phyloP scores from a whole-genome alignment of 2,329 filamentous ascomycete species.

The Pyrenochaeta sp. region DNA sequence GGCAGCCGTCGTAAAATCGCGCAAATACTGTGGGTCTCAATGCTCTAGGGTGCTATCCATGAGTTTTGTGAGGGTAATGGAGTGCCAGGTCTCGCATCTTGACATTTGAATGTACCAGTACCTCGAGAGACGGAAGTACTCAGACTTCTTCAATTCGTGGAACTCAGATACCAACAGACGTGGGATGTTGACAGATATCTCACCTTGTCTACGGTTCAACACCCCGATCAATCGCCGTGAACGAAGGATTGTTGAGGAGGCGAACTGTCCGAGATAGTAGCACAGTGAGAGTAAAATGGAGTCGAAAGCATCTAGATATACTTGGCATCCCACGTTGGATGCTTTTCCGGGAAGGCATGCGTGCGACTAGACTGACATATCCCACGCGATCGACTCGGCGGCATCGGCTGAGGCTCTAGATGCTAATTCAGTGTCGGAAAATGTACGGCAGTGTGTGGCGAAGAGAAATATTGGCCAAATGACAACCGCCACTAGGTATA shows the following conservation, averaged over 20 bases:
- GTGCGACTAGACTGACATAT: slow-evolving; percentile 20
- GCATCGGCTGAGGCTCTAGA: slow-evolving; percentile 21
- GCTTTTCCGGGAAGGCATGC: slow-evolving; percentile 23
- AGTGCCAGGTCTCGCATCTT: neutral
- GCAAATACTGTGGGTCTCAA: neutral
- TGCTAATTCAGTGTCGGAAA: slow-evolving; percentile 13
- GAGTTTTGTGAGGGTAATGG: slow-evolving; percentile 3
- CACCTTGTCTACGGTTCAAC: neutral
- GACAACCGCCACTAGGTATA: slow-evolving; percentile 13
- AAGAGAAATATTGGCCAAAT: slow-evolving; percentile 9
- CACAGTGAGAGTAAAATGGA: slow-evolving; percentile 21
- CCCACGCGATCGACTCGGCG: slow-evolving; percentile 29
- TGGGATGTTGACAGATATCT: slow-evolving; percentile 5
- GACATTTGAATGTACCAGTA: slow-evolving; percentile 10
- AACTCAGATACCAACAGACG: slow-evolving; percentile 1
- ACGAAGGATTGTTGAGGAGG: slow-evolving; percentile 24
- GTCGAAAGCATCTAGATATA: slow-evolving; percentile 15
- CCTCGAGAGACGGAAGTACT: neutral
- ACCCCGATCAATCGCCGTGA: slow-evolving; percentile 3
- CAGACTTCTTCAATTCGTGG: slow-evolving; percentile 1
- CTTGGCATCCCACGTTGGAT: slow-evolving; percentile 38
- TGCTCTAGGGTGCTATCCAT: neutral
- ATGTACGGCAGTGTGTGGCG: slow-evolving; percentile 9
- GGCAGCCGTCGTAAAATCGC: slow-evolving; percentile 3
- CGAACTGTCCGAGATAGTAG: slow-evolving; percentile 9